Conservation (phyloP, 306 rosid species). For the Citrullus amarus region DNA sequence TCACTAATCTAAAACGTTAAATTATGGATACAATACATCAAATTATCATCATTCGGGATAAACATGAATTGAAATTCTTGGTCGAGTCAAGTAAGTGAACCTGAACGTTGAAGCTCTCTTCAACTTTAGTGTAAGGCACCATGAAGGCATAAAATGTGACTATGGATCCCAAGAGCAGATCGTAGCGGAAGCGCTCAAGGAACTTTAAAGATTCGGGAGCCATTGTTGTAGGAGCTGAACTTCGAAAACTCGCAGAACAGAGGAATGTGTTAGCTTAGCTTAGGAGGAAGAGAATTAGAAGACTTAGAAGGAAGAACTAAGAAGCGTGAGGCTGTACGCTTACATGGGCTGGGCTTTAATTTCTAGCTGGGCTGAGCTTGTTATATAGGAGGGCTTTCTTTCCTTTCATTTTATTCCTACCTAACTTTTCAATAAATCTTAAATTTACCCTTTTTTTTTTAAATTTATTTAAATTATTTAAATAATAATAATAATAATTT, state of each 20-base stretch:
- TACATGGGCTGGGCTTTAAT: not conserved
- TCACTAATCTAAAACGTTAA: not conserved
- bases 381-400: too few relatives aligned
- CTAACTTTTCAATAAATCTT: too few relatives aligned
- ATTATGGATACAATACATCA: not conserved
- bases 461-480: too few relatives aligned
- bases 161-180: slow-evolving; percentile 50
- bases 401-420: too few relatives aligned
- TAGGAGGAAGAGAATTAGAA: not conserved
- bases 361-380: not conserved
- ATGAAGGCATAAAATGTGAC: slow-evolving; percentile 48
- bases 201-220: slow-evolving; percentile 31
- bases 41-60: not conserved
- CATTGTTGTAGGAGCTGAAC: slow-evolving; percentile 25
- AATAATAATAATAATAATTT: too few relatives aligned
- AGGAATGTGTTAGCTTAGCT: not conserved
- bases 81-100: slow-evolving; percentile 15
- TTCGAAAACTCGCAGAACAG: not conserved
- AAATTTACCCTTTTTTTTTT: too few relatives aligned
- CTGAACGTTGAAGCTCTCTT: slow-evolving; percentile 92
- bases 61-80: not conserved
- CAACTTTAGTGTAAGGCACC: slow-evolving; percentile 86
- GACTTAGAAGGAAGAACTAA: not conserved
- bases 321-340: not conserved
- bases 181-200: slow-evolving; percentile 52